phyloP scores from a whole-genome alignment of 2,329 filamentous ascomycete species.

The Beauveria bassiana region DNA sequence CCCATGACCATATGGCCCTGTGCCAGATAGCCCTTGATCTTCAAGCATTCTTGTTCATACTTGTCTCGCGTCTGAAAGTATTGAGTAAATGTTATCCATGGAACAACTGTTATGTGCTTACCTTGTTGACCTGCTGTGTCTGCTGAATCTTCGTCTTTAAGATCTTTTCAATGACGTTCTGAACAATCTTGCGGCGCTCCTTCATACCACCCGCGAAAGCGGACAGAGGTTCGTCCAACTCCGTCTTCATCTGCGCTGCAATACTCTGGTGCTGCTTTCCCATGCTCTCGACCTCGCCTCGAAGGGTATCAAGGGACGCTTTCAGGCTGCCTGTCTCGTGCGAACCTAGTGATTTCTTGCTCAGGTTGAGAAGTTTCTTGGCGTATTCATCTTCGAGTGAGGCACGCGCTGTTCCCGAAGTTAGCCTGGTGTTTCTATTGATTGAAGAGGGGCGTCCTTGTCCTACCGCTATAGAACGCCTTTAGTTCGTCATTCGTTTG shows the following conservation, averaged over 20 bases:
- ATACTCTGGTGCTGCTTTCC: conserved; percentile 88
- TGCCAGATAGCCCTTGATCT: conserved; percentile 96
- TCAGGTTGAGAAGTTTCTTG: conserved; percentile 76
- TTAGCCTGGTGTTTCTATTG: neutral
- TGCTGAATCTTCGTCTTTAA: conserved; percentile 91
- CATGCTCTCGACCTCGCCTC: conserved; percentile 86
- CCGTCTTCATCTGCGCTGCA: conserved; percentile 88
- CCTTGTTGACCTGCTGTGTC: conserved; percentile 86
- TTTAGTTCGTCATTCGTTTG: conserved; percentile 90
- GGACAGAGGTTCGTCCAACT: conserved; percentile 85
- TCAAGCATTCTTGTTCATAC: conserved; percentile 95
- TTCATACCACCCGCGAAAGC: conserved; percentile 95
- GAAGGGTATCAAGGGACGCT: conserved; percentile 76
- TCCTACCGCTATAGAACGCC: conserved; percentile 74
- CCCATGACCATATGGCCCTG: conserved; percentile 99
- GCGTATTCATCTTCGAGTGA: conserved; percentile 96
- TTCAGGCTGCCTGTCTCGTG: conserved; percentile 78
- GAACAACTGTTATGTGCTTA: conserved; percentile 26
- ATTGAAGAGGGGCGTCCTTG: too few relatives aligned
- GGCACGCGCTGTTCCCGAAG: conserved; percentile 57
- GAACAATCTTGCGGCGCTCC: conserved; percentile 92
- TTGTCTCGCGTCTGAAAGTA: conserved; percentile 67
- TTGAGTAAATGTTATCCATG: conserved; percentile 14
- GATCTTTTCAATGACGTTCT: conserved; percentile 87
- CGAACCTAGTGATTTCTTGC: conserved; percentile 82